Evolutionary conservation across 371 early-diverging fungal species (phyloP), one percentile per base, ranked within the genome.

Genomic region (Rhizopus sp.): DNA sequence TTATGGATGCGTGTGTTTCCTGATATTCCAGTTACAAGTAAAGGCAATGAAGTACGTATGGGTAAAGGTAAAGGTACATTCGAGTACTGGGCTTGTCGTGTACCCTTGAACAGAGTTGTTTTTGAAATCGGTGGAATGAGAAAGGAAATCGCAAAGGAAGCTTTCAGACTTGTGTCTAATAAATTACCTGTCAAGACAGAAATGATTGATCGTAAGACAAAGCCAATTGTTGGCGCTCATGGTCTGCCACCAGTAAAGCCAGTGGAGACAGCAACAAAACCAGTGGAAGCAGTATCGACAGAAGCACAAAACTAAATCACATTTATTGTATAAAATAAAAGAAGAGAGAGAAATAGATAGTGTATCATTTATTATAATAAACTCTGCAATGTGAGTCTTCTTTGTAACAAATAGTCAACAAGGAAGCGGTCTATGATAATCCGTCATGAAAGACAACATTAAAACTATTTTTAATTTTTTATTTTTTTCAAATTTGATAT

Each of bases 61-160:
- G 97, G 97, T 65, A 95, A 95, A 75, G 97, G 97, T 62, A 97
- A 97, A 72, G 97, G 96, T 57, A 83, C 89, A 35, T 92, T 96
- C 55, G 96, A 96, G 52, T 93, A 89, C 75, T 96, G 87, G 88
- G 95, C 92, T 0, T 89, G 90, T 59, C 89, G 95, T 62, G 96
- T 96, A 3, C 89, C 93, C 32, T 79, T 87, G 69, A 93, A 92
- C 59, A 83, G 90, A 49, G 87, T 97, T 59, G 70, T 97, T 38
- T 89, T 97, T 64, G 97, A 97, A 73, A 82, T 97, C 45, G 82
- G 78, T 53, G 89, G 85, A 9, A 74, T 92, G 72, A 81, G 88
- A 52, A 80, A 78, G 44, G 93, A 90, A 75, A 80, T 91, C 50
- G 93, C 92, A 38, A 90, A 90, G 69, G 91, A 90, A 61, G 88